A percentile compares a stretch with the other conserved stretches of the same genome.
Evolutionary conservation across 2,329 filamentous ascomycete genomes (phyloP).

Genomic region (Aureobasidium mangrovei): DNA sequence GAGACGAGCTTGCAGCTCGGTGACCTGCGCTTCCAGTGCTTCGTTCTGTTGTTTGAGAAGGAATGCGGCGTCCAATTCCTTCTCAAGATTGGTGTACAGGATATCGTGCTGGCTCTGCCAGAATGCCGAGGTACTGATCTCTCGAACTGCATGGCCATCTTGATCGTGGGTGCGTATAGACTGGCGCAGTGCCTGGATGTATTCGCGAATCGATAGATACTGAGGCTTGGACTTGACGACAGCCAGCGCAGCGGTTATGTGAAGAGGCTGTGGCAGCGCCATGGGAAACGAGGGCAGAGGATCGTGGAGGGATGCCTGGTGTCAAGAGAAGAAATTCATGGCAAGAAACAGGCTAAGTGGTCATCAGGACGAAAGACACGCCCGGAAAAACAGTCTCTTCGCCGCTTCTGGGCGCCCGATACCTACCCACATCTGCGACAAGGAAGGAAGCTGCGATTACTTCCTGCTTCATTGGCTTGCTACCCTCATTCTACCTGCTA

Average conservation of each 20-base stretch:
- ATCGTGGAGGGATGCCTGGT: too few relatives aligned
- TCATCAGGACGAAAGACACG: too few relatives aligned
- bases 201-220: constrained; percentile 22
- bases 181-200: constrained; percentile 13
- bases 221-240: constrained; percentile 31
- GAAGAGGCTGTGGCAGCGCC: constrained; percentile 3
- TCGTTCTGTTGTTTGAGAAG: constrained; percentile 1
- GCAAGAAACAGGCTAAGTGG: too few relatives aligned
- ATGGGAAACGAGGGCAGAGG: neutral
- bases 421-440: too few relatives aligned
- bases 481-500: too few relatives aligned
- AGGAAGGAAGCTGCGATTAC: too few relatives aligned
- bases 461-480: too few relatives aligned
- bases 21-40: neutral
- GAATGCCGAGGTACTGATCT: neutral
- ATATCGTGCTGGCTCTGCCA: constrained; percentile 15
- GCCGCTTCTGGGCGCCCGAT: too few relatives aligned
- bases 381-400: too few relatives aligned
- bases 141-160: neutral
- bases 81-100: constrained; percentile 19
- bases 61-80: neutral
- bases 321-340: too few relatives aligned
- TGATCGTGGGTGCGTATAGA: constrained; percentile 26
- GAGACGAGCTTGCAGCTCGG: neutral
- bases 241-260: constrained; percentile 22